These are phyloP conservation scores for Umbelopsis sp. DNA, from an alignment of 192 early-diverging fungal species.

Conservation along the genomic window DNA sequence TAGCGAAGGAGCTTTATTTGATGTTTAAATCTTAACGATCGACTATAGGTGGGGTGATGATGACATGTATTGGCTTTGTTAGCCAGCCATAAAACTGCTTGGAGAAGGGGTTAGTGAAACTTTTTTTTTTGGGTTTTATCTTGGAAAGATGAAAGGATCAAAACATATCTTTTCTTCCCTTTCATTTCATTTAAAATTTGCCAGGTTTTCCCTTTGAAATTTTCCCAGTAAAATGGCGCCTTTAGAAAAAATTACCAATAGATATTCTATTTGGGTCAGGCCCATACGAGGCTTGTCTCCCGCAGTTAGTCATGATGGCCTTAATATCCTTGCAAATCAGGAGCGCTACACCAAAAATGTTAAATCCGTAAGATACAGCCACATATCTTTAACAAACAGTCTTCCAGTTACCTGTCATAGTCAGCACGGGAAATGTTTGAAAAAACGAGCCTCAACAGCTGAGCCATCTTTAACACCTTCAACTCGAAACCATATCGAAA, in stretches of 20 bases:
- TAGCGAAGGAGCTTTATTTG: background rate
- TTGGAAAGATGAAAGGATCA: no score
- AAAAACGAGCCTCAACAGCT: slow-evolving; percentile 13
- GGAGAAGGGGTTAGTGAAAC: background rate
- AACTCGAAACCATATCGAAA: background rate
- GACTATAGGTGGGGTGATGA: background rate
- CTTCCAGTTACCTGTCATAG: background rate
- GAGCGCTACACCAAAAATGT: background rate
- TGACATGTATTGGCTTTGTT: background rate
- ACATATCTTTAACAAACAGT: background rate
- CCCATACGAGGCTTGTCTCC: background rate
- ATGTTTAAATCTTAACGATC: background rate
- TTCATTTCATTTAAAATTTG: no score
- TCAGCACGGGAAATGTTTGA: no score
- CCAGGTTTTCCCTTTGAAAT: no score
- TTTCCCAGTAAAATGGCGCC: background rate
- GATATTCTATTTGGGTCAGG: background rate
- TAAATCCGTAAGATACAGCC: background rate
- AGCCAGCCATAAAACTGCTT: no score
- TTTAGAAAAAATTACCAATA: background rate
- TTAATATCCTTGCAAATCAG: background rate
- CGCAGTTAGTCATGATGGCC: slow-evolving; percentile 5
- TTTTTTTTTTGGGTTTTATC: no score
- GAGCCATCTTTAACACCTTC: slow-evolving; percentile 1
- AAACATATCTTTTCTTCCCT: no score